phyloP scores from a whole-genome alignment of 805 yeast species.

The Clavispora carvajalis region DNA sequence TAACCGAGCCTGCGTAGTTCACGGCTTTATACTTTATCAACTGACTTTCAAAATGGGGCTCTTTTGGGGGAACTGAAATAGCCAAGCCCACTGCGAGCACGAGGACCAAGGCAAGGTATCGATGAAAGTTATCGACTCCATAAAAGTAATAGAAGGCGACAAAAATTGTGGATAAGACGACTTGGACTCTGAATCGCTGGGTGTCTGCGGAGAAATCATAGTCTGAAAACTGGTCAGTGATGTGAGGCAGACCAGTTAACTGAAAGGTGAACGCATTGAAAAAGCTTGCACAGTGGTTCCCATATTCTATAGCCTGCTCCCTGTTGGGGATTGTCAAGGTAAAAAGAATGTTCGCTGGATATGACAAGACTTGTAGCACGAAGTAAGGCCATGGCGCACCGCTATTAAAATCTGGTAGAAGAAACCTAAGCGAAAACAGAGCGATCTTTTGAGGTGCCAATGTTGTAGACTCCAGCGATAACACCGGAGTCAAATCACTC shows the following conservation, averaged over 20 bases:
- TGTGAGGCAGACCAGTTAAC: conserved; percentile 1
- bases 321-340: conserved; percentile 14
- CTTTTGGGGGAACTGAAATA: background rate
- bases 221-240: background rate
- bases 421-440: background rate
- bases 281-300: conserved; percentile 1
- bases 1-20: conserved; percentile 27
- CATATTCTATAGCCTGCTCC: conserved; percentile 11
- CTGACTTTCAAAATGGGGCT: conserved; percentile 5
- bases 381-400: conserved; percentile 2
- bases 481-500: background rate
- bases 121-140: conserved; percentile 1
- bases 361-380: conserved; percentile 2
- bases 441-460: background rate
- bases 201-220: conserved; percentile 7
- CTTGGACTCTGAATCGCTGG: conserved; percentile 7
- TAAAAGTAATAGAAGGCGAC: conserved; percentile 3
- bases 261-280: conserved; percentile 12
- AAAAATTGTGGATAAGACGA: conserved; percentile 5
- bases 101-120: background rate
- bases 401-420: conserved; percentile 6
- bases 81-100: conserved; percentile 1
- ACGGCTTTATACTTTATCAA: conserved; percentile 6
- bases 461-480: background rate
- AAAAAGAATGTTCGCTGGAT: conserved; percentile 10